A percentile compares a stretch with the other conserved stretches of the same genome.
phyloP scores from a whole-genome alignment of 768 basidiomycete genomes.

The Macrolepiota fuliginosa region DNA sequence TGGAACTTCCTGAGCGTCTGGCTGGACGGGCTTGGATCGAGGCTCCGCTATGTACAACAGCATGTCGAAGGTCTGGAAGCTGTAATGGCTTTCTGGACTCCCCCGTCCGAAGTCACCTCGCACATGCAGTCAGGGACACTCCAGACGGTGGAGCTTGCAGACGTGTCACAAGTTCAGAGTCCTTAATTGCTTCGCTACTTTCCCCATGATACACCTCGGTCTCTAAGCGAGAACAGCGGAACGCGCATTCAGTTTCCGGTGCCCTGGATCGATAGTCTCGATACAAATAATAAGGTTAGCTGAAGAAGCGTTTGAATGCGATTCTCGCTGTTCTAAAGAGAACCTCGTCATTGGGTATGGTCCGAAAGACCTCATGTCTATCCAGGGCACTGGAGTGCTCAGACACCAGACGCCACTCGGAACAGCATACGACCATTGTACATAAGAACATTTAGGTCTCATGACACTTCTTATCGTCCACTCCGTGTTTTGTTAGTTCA shows the following conservation, averaged over 20 bases:
- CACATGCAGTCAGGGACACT: no score
- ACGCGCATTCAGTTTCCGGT: neutral
- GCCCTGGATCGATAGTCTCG: neutral
- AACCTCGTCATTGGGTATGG: neutral
- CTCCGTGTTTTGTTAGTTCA: neutral
- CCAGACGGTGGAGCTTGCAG: no score
- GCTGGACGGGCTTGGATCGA: no score
- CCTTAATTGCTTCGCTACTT: no score
- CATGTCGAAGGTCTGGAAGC: no score
- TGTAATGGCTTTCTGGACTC: no score
- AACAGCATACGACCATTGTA: no score
- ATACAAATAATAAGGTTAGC: neutral
- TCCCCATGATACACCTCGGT: no score
- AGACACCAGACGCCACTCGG: neutral
- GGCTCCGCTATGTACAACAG: no score
- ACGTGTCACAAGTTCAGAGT: no score
- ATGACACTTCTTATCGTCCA: neutral
- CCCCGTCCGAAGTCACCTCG: no score
- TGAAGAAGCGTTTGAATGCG: neutral
- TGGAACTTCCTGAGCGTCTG: no score
- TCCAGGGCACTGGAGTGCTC: slow-evolving; percentile 16
- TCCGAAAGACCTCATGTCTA: slow-evolving; percentile 1
- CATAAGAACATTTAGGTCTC: neutral
- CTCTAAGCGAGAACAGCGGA: neutral
- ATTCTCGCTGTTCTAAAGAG: neutral